Conservation (phyloP, 306 rosid genomes). For the Rosa multiflora region DNA sequence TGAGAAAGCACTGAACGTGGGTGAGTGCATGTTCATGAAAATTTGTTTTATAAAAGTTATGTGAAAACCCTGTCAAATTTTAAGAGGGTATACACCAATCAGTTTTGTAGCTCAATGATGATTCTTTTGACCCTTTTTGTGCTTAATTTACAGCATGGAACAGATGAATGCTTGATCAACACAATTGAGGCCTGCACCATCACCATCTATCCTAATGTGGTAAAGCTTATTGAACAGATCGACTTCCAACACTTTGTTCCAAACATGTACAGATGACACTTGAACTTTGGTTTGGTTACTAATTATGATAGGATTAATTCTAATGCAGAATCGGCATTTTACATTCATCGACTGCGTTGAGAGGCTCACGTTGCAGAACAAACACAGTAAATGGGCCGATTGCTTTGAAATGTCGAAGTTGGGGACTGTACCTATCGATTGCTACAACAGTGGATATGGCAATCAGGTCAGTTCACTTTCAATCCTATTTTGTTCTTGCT, state of each 20-base stretch:
- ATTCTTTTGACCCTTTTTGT: not conserved
- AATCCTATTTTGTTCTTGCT: not conserved
- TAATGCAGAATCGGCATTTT: slow-evolving; percentile 56
- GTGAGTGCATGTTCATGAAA: not conserved
- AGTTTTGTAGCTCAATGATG: not conserved
- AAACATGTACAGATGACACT: not conserved
- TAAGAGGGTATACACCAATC: not conserved
- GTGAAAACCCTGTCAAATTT: not conserved
- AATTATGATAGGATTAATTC: not conserved
- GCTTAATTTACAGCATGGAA: slow-evolving; percentile 65
- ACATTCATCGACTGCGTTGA: slow-evolving; percentile 69
- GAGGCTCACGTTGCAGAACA: slow-evolving; percentile 38
- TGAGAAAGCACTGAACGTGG: not conserved
- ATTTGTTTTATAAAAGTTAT: not conserved
- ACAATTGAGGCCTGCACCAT: slow-evolving; percentile 80
- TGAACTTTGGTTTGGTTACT: not conserved
- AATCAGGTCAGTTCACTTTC: slow-evolving; percentile 40
- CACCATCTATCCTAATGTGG: slow-evolving; percentile 64
- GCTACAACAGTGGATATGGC: slow-evolving; percentile 74
- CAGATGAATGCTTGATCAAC: slow-evolving; percentile 80
- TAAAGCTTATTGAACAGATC: slow-evolving; percentile 19
- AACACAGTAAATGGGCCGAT: slow-evolving; percentile 50
- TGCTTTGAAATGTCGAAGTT: slow-evolving; percentile 64
- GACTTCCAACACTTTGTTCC: not conserved
- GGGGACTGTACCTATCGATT: slow-evolving; percentile 50